phyloP scores from a whole-genome alignment of 768 basidiomycete genomes.

The Termitomyces sp. region DNA sequence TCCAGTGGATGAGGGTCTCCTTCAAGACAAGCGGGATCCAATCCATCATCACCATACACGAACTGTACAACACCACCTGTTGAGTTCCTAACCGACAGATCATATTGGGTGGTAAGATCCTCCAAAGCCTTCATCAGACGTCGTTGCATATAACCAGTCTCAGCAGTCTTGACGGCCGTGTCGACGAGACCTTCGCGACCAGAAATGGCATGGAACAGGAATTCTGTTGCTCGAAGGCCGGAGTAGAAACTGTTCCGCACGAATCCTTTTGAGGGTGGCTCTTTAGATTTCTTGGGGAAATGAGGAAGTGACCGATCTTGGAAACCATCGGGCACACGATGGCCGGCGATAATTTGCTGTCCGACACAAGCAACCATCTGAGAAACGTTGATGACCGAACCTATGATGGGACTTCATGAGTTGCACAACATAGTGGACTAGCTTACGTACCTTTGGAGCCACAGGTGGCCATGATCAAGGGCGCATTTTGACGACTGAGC shows the following conservation, averaged over 20 bases:
- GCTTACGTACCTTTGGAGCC: conserved; percentile 85
- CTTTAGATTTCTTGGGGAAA: conserved; percentile 95
- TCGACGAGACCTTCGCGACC: conserved; percentile 98
- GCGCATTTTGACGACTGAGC: conserved; percentile 95
- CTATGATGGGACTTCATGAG: conserved; percentile 28
- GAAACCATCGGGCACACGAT: conserved; percentile 98
- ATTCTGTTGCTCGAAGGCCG: conserved; percentile 90
- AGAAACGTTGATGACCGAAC: conserved; percentile 98
- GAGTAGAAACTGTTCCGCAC: conserved; percentile 97
- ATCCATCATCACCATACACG: conserved; percentile 92
- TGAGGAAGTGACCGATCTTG: conserved; percentile 99
- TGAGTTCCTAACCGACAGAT: conserved; percentile 92
- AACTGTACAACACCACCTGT: conserved; percentile 96
- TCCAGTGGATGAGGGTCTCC: conserved; percentile 95
- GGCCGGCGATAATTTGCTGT: conserved; percentile 97
- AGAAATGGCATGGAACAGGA: conserved; percentile 98
- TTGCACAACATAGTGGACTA: background rate
- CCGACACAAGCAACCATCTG: conserved; percentile 99
- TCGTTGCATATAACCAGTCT: conserved; percentile 99
- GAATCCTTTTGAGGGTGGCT: conserved; percentile 97
- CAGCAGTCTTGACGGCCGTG: conserved; percentile 99
- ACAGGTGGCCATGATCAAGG: conserved; percentile 98
- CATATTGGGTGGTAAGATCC: conserved; percentile 95
- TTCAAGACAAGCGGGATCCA: conserved; percentile 95
- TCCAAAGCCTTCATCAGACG: conserved; percentile 99